Base-by-base conservation (phyloP, 2,329 filamentous ascomycete species). In the Paramyrothecium sp. region DNA sequence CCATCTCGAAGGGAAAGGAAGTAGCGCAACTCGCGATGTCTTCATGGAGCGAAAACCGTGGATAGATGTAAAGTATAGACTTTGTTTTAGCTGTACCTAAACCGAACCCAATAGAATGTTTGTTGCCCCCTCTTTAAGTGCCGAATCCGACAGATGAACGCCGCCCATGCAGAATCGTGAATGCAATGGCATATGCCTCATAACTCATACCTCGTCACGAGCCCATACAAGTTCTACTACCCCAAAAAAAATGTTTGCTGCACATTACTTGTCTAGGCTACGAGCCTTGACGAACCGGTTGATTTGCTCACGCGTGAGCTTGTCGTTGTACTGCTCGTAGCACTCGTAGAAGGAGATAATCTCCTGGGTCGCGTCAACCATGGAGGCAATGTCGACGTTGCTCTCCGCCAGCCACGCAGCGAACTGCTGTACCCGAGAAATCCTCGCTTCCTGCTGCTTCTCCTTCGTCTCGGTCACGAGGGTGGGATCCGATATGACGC, bases 361-460 rank as follows among this genome's bases (percentile, higher is more conserved):
- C 75, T 97, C 93, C 74, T 97, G 93, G 0, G 91, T 94, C 67
- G 90, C 92, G 73, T 97, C 91, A 53, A 96, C 89, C 72, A 96
- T 88, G 33, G 87, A 89, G 62, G 91, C 86, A 67, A 97, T 89
- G 66, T 96, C 91, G 48, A 97, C 85, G 56, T 86, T 89, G 66
- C 91, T 95, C 69, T 96, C 92, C 1, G 92, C 90, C 56, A 97
- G 79, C 89, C 92, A 97, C 46, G 85, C 84, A 11, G 91, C 84
- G 58, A 84, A 85, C 34, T 81, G 77, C 66, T 85, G 82, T 46
- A 96, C 81, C 63, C 89, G 88, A 54, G 84, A 81, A 51, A 90
- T 80, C 54, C 85, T 78, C 26, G 76, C 79, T 64, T 84, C 84
- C 57, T 77, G 78, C 55, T 75, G 75, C 63, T 78, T 80, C 58